Conservation (phyloP, 148 eudicot species). For the Chenopodium formosanum region DNA sequence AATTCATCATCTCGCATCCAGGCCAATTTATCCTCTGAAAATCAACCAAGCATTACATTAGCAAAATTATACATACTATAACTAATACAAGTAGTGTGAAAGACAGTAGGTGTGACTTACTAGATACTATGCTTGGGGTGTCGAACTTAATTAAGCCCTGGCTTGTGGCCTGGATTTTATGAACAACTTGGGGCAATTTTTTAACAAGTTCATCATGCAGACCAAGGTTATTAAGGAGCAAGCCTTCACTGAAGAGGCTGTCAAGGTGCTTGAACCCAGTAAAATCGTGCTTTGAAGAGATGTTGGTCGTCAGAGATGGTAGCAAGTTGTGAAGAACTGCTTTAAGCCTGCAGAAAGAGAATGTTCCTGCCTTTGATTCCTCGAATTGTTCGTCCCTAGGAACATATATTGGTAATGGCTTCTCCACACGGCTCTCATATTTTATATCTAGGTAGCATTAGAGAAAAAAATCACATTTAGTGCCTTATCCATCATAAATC, state of each 20-base stretch:
- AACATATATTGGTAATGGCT: conserved; percentile 79
- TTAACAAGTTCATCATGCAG: conserved; percentile 69
- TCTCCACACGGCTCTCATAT: conserved; percentile 85
- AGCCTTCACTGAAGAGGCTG: conserved; percentile 76
- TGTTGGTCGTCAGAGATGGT: conserved; percentile 69
- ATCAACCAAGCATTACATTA: conserved; percentile 5
- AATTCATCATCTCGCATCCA: conserved; percentile 98
- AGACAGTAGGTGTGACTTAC: conserved; percentile 34
- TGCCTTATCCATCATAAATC: too few species aligned
- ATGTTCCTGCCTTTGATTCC: conserved; percentile 69
- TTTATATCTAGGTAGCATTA: conserved; percentile 40
- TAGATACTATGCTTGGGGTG: conserved; percentile 65
- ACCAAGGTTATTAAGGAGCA: conserved; percentile 67
- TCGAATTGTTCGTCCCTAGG: conserved; percentile 95
- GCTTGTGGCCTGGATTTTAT: conserved; percentile 49
- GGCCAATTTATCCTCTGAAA: conserved; percentile 84
- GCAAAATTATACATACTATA: not conserved
- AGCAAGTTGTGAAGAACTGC: conserved; percentile 79
- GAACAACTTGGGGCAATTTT: conserved; percentile 61
- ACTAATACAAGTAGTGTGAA: not conserved
- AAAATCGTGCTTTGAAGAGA: conserved; percentile 79
- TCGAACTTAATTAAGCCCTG: conserved; percentile 83
- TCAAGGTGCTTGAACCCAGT: conserved; percentile 78
- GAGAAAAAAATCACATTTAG: not conserved
- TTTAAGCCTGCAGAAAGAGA: conserved; percentile 75